Evolutionary conservation across 768 basidiomycete species (phyloP), one percentile per base, ranked within the genome.

Genomic region (Solioccasus polychromus): DNA sequence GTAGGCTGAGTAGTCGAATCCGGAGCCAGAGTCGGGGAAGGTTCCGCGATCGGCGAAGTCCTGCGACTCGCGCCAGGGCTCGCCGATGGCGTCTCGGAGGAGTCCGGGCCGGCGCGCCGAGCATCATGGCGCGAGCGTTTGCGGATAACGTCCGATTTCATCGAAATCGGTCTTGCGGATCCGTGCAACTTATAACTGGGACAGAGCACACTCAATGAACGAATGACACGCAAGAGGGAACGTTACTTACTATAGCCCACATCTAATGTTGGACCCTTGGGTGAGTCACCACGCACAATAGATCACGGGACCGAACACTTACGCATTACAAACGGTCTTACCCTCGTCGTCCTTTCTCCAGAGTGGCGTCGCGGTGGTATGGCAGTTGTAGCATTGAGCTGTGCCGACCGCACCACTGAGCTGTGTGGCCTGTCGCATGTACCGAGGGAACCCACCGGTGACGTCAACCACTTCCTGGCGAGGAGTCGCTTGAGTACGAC

Each of bases 281-380:
- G 39, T 52, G 28, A 53, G 61, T 44, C 20, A 46, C 40, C 28
- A 42, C 32, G 49, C 28, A 44, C n/a, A 39, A 42, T n/a, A 35
- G 42, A 47, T 25, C n/a, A 31, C 22, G 11, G 8, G 40, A 14
- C n/a, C 5, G n/a, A 39, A 35, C n/a, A 79, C 85, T 66, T 63
- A 91, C 85, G 90, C 89, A 57, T 92, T 92, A 71, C 90, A 92
- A 31, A 92, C 87, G 0, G 89, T 92, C 72, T 88, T 88, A 44
- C 89, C 89, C 67, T 91, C 90, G 55, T 91, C 88, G 55, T 92
- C 90, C 67, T 92, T 92, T 51, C 89, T 78, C 89, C 89, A 92
- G 31, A 92, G 77, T 11, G 90, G 90, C 5, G 89, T 91, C 12
- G 88, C 87, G 3, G 87, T 91, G 19, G 90, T 92, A 59, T 90